phyloP scores from a whole-genome alignment of 2,329 filamentous ascomycete species.

The Sphaerulina musiva region DNA sequence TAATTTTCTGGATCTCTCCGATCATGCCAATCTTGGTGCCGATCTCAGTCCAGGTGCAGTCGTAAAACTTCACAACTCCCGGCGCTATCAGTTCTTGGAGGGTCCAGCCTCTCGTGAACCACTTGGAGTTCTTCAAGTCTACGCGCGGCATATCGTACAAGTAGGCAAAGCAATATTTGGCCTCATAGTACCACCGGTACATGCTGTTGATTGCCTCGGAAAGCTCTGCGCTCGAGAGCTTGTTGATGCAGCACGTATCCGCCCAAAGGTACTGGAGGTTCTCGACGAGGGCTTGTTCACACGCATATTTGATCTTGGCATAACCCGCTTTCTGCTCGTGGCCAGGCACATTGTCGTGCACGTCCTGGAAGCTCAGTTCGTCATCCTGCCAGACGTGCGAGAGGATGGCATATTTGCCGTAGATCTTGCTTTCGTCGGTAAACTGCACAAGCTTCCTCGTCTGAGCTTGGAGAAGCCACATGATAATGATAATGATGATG shows the following conservation, averaged over 20 bases:
- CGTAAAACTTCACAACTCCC: slow-evolving; percentile 20
- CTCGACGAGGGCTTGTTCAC: slow-evolving; percentile 22
- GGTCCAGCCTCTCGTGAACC: slow-evolving; percentile 24
- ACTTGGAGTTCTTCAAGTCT: slow-evolving; percentile 11
- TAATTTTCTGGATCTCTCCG: slow-evolving; percentile 26
- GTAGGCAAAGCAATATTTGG: slow-evolving; percentile 35
- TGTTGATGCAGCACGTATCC: slow-evolving; percentile 39
- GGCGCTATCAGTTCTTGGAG: slow-evolving; percentile 25
- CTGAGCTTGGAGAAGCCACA: slow-evolving; percentile 22
- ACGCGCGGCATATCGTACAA: slow-evolving; percentile 17
- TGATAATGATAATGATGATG: too few relatives aligned
- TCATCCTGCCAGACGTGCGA: slow-evolving; percentile 24
- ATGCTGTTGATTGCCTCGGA: slow-evolving; percentile 32
- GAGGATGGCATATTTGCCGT: slow-evolving; percentile 24
- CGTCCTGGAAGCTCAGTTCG: slow-evolving; percentile 23
- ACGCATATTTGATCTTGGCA: slow-evolving; percentile 21
- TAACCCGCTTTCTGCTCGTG: slow-evolving; percentile 17
- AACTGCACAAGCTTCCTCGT: slow-evolving; percentile 15
- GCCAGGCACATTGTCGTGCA: slow-evolving; percentile 1
- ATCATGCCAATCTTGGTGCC: slow-evolving; percentile 20
- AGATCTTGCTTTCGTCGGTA: slow-evolving; percentile 16
- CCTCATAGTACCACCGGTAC: slow-evolving; percentile 33
- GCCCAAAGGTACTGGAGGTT: slow-evolving; percentile 34
- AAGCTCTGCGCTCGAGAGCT: slow-evolving; percentile 33
- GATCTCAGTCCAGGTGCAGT: slow-evolving; percentile 11